phyloP scores from a whole-genome alignment of 1,284 basidiomycete species.

The Pulveroboletus sp. region DNA sequence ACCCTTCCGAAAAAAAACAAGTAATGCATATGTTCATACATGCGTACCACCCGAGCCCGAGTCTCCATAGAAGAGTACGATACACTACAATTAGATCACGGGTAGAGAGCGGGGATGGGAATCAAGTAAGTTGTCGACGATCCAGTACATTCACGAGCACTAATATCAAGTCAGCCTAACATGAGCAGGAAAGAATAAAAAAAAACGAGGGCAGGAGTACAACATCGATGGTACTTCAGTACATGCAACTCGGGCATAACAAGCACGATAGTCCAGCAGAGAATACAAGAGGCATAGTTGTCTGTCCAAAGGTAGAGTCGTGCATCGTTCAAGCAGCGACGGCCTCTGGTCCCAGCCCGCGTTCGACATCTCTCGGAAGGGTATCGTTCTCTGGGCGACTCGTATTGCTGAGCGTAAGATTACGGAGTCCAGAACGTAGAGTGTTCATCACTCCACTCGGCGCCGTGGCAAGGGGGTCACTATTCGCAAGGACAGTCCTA shows the following conservation, averaged over 20 bases:
- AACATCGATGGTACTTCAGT: not conserved
- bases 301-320: not conserved
- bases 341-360: conserved; percentile 28
- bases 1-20: not conserved
- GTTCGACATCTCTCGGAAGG: conserved; percentile 42
- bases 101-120: not conserved
- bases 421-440: conserved; percentile 39
- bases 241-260: not conserved
- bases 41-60: not conserved
- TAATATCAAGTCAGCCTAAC: not conserved
- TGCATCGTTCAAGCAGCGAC: conserved; percentile 15
- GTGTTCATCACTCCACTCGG: conserved; percentile 35
- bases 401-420: conserved; percentile 21
- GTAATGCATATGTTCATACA: not conserved
- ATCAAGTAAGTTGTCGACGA: not conserved
- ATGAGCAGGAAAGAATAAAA: not conserved
- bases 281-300: not conserved
- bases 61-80: not conserved
- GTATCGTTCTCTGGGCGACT: conserved; percentile 24
- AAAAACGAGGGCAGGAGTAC: not conserved
- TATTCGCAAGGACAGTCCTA: not conserved
- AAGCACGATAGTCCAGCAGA: not conserved
- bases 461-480: conserved; percentile 18
- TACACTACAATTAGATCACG: not conserved
- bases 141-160: not conserved